Conservation (phyloP, 371 early-diverging fungal genomes). For the Lichtheimia ramosa region DNA sequence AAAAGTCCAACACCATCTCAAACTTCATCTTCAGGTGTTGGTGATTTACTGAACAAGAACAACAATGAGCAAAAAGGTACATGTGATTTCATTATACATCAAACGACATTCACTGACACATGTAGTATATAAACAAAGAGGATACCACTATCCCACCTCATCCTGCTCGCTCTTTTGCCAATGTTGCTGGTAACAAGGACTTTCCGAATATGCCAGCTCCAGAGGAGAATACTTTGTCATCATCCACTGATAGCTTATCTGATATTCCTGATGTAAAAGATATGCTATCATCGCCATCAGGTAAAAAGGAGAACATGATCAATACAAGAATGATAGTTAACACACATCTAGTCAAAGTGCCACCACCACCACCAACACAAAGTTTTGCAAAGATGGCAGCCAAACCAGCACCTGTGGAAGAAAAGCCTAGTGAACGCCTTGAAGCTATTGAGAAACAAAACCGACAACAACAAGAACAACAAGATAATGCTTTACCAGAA, state of each 20-base stretch:
- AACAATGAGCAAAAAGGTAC: conserved; percentile 5
- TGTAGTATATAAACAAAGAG: background rate
- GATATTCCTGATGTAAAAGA: conserved; percentile 44
- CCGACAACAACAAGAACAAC: background rate
- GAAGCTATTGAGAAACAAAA: conserved; percentile 15
- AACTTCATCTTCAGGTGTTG: conserved; percentile 28
- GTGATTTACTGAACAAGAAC: conserved; percentile 20
- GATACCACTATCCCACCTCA: conserved; percentile 34
- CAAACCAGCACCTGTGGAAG: conserved; percentile 11
- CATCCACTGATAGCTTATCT: conserved; percentile 20
- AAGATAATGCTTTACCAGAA: conserved; percentile 6
- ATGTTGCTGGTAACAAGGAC: conserved; percentile 34
- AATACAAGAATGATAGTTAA: background rate
- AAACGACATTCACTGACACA: too few relatives aligned
- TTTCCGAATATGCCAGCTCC: conserved; percentile 28
- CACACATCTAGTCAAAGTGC: conserved; percentile 24
- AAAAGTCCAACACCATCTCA: background rate
- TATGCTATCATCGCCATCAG: conserved; percentile 32
- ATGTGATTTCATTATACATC: background rate
- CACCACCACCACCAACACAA: conserved; percentile 32
- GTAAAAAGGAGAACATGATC: background rate
- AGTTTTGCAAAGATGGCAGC: conserved; percentile 46
- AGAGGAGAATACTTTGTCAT: background rate
- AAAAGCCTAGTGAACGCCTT: conserved; percentile 16
- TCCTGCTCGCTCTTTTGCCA: conserved; percentile 43